These are phyloP conservation scores for Magnusiomyces ingens DNA, from an alignment of 1,139 yeast genomes.

Conservation along the genomic window DNA sequence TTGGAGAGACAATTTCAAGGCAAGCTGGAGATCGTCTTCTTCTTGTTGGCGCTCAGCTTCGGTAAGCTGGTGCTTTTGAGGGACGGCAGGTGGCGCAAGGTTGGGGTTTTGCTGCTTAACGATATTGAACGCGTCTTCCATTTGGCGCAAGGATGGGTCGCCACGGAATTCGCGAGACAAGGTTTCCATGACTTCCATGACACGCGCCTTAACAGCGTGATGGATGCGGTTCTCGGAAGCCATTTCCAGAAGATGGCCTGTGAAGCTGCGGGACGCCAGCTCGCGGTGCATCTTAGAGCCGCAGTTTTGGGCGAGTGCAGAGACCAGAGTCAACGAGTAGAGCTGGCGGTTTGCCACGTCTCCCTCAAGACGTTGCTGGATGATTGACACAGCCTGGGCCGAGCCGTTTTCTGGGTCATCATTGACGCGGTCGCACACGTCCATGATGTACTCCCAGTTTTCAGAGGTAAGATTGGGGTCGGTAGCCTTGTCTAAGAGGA, in stretches of 20 bases:
- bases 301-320: slow-evolving; percentile 86
- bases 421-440: slow-evolving; percentile 75
- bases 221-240: slow-evolving; percentile 57
- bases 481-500: slow-evolving; percentile 55
- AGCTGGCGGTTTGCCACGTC: slow-evolving; percentile 77
- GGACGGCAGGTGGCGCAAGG: slow-evolving; percentile 48
- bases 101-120: slow-evolving; percentile 29
- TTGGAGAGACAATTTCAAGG: slow-evolving; percentile 66
- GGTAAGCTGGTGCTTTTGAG: slow-evolving; percentile 50
- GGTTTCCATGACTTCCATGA: slow-evolving; percentile 64
- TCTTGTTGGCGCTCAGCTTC: slow-evolving; percentile 49
- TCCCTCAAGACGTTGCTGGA: slow-evolving; percentile 49
- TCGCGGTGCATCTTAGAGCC: slow-evolving; percentile 82
- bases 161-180: slow-evolving; percentile 48
- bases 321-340: slow-evolving; percentile 53
- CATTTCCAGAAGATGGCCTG: slow-evolving; percentile 49
- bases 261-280: slow-evolving; percentile 65
- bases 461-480: slow-evolving; percentile 74
- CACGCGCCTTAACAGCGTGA: slow-evolving; percentile 54
- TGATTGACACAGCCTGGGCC: slow-evolving; percentile 44
- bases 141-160: slow-evolving; percentile 70
- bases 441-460: slow-evolving; percentile 78
- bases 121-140: slow-evolving; percentile 51
- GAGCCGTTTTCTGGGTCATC: slow-evolving; percentile 63
- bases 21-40: slow-evolving; percentile 76